Conservation (phyloP, 495 filamentous ascomycete genomes). For the Talaromyces wortmannii region DNA sequence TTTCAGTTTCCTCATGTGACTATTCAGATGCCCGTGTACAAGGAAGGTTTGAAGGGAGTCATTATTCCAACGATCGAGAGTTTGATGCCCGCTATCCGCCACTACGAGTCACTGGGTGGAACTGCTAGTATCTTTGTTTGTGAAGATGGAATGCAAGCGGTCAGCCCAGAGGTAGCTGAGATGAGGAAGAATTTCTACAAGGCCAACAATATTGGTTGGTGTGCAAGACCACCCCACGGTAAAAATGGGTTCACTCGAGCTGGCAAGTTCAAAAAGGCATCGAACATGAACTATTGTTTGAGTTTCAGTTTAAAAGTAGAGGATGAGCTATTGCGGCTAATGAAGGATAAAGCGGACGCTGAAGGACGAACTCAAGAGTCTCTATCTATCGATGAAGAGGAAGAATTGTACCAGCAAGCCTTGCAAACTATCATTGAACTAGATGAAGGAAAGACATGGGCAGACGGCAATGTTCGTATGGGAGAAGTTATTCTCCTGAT, state of each 20-base stretch:
- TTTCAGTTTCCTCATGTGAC: constrained; percentile 21
- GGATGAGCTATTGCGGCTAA: constrained; percentile 39
- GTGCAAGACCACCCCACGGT: constrained; percentile 40
- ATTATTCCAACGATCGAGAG: constrained; percentile 58
- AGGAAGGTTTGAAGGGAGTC: constrained; percentile 60
- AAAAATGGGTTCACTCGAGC: constrained; percentile 41
- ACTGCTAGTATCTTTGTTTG: constrained; percentile 43
- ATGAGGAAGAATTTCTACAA: constrained; percentile 58
- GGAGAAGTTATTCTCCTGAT: constrained; percentile 72
- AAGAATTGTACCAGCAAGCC: constrained; percentile 40
- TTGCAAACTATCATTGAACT: constrained; percentile 44
- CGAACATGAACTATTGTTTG: constrained; percentile 66
- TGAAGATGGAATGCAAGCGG: constrained; percentile 38
- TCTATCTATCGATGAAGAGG: constrained; percentile 42
- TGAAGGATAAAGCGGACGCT: constrained; percentile 19
- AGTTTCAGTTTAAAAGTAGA: constrained; percentile 53
- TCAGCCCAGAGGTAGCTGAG: constrained; percentile 46
- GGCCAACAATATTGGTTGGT: constrained; percentile 57
- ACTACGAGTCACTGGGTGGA: constrained; percentile 52
- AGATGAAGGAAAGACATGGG: constrained; percentile 63
- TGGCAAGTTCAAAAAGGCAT: constrained; percentile 70
- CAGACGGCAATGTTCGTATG: constrained; percentile 71
- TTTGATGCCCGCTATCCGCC: constrained; percentile 58
- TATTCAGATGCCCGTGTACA: constrained; percentile 73
- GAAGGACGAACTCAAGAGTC: constrained; percentile 17